phyloP scores from a whole-genome alignment of 108 stramenopile genomes.

The Cyclotella kingstonii region DNA sequence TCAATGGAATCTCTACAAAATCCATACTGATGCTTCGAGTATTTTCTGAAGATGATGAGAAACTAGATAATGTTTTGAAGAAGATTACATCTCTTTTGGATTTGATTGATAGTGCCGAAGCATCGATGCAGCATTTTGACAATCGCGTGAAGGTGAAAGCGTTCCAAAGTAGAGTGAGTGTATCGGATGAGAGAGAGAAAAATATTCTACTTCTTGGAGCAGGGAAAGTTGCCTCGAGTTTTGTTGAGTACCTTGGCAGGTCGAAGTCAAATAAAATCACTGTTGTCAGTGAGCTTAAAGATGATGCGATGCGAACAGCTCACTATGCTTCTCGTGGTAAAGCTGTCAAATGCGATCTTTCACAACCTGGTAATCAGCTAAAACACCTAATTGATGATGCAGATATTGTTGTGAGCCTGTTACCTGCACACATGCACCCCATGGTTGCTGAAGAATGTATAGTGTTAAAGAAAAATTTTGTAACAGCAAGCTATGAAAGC shows the following conservation, averaged over 20 bases:
- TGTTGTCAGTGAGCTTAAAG: slow-evolving; percentile 61
- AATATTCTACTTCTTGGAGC: slow-evolving; percentile 79
- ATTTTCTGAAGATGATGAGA: slow-evolving; percentile 34
- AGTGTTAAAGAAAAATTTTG: slow-evolving; percentile 47
- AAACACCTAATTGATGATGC: slow-evolving; percentile 49
- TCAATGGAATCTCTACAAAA: slow-evolving; percentile 29
- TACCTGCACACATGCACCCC: slow-evolving; percentile 85
- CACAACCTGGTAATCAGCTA: slow-evolving; percentile 37
- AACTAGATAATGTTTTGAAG: slow-evolving; percentile 34
- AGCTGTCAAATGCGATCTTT: slow-evolving; percentile 49
- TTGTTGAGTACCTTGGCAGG: slow-evolving; percentile 63
- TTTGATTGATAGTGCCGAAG: slow-evolving; percentile 55
- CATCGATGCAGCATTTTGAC: slow-evolving; percentile 50
- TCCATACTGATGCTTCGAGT: slow-evolving; percentile 48
- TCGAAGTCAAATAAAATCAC: slow-evolving; percentile 41
- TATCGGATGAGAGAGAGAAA: slow-evolving; percentile 37
- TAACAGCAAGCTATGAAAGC: slow-evolving; percentile 84
- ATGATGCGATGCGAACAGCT: slow-evolving; percentile 55
- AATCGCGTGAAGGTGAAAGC: slow-evolving; percentile 6
- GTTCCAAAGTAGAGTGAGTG: slow-evolving; percentile 10
- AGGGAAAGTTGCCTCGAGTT: slow-evolving; percentile 70
- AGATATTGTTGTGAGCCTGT: slow-evolving; percentile 78
- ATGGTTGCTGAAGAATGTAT: slow-evolving; percentile 66
- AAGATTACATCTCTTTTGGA: slow-evolving; percentile 51
- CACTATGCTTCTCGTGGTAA: slow-evolving; percentile 37